These are phyloP conservation scores for Kregervanrija fluxuum DNA, from an alignment of 805 yeast genomes.

Conservation along the genomic window DNA sequence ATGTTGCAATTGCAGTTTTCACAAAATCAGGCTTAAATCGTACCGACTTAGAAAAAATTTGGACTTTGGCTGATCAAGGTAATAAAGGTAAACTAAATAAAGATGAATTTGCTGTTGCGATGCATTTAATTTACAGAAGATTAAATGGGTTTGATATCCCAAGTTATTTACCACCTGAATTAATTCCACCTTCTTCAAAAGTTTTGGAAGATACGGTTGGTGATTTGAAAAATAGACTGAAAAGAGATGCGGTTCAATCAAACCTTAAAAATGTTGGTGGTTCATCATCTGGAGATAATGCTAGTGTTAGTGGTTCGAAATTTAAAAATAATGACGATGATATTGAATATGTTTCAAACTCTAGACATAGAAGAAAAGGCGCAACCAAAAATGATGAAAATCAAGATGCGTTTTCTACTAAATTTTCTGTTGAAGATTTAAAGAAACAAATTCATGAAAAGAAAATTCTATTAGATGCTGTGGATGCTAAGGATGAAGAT, in stretches of 20 bases:
- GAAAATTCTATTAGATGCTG: constrained; percentile 59
- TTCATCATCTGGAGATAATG: not conserved
- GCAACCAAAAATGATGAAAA: constrained; percentile 14
- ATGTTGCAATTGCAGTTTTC: constrained; percentile 76
- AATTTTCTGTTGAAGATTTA: constrained; percentile 44
- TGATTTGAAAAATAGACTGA: constrained; percentile 61
- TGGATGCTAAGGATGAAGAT: constrained; percentile 61
- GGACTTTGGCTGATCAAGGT: constrained; percentile 82
- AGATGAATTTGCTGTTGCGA: constrained; percentile 93
- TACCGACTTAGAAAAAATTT: constrained; percentile 78
- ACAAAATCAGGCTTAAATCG: constrained; percentile 87
- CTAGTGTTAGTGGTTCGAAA: constrained; percentile 38
- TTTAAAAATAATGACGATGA: constrained; percentile 73
- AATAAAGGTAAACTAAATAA: constrained; percentile 77
- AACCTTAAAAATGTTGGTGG: constrained; percentile 1
- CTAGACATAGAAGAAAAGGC: constrained; percentile 46
- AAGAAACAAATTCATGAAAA: constrained; percentile 66
- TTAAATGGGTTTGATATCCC: constrained; percentile 89
- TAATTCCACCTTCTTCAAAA: constrained; percentile 80
- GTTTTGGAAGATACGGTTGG: constrained; percentile 64
- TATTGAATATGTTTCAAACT: constrained; percentile 48
- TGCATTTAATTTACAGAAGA: constrained; percentile 91
- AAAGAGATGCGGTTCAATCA: constrained; percentile 26
- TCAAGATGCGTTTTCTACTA: constrained; percentile 16
- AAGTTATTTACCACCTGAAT: constrained; percentile 72